Conservation (phyloP, 2,329 filamentous ascomycete species). For the Microdochium paspali region DNA sequence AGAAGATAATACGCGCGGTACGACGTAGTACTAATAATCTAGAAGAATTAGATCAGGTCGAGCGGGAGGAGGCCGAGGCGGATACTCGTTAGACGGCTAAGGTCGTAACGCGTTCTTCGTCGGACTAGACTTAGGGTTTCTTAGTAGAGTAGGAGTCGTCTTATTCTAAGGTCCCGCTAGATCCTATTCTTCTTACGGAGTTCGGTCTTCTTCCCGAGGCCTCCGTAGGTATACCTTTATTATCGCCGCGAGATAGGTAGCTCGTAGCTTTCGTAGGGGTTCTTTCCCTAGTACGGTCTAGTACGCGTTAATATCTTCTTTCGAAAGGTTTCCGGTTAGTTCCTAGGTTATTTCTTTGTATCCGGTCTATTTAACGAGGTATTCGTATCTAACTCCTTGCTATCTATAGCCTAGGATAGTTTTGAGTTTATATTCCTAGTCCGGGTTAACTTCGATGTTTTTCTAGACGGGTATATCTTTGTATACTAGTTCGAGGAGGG, state of each 20-base stretch:
- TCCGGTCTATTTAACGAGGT: too few relatives aligned
- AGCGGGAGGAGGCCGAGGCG: neutral
- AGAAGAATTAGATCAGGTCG: neutral
- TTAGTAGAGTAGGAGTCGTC: neutral
- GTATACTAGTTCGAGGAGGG: conserved; percentile 1
- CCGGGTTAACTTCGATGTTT: neutral
- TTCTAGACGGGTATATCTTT: neutral
- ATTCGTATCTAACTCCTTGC: too few relatives aligned
- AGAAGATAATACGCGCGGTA: neutral
- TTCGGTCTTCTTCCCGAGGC: neutral
- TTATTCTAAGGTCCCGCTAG: neutral
- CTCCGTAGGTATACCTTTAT: too few relatives aligned
- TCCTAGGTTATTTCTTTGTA: too few relatives aligned
- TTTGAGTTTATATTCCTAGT: neutral
- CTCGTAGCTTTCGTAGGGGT: too few relatives aligned
- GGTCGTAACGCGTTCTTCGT: neutral
- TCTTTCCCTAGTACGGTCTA: too few relatives aligned
- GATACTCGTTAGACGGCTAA: neutral
- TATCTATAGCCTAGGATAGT: too few relatives aligned
- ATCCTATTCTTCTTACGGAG: neutral
- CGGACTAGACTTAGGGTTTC: neutral
- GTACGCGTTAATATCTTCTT: too few relatives aligned
- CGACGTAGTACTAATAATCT: neutral
- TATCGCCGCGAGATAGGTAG: too few relatives aligned
- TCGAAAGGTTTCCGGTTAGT: too few relatives aligned